Evolutionary conservation across 1,139 yeast species (phyloP).

Genomic region (Yamadazyma diddensiae): DNA sequence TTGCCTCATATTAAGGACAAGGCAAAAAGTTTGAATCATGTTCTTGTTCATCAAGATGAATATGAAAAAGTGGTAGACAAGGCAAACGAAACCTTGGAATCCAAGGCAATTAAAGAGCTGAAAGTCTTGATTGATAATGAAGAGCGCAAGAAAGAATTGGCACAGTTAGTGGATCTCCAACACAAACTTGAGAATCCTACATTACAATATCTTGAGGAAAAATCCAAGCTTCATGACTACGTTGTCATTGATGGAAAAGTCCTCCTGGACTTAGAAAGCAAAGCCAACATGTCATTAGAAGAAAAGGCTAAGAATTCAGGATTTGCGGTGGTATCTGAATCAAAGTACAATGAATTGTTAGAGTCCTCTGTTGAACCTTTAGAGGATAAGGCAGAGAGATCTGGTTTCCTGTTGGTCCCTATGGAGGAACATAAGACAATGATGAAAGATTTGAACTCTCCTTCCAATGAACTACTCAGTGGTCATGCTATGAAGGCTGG

Average conservation of each 20-base stretch:
- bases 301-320: slow-evolving; percentile 24
- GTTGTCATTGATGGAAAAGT: no score
- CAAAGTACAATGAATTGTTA: slow-evolving; percentile 11
- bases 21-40: not conserved
- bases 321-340: slow-evolving; percentile 9
- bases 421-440: slow-evolving; percentile 13
- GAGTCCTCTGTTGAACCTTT: slow-evolving; percentile 16
- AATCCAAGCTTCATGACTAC: no score
- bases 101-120: not conserved
- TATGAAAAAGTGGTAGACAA: not conserved
- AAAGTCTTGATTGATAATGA: not conserved
- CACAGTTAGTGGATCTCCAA: no score
- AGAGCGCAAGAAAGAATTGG: not conserved
- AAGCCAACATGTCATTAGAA: slow-evolving; percentile 10
- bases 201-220: slow-evolving; percentile 16
- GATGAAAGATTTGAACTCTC: slow-evolving; percentile 11
- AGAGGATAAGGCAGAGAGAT: slow-evolving; percentile 19
- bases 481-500: slow-evolving; percentile 18
- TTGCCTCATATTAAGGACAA: no score
- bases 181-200: slow-evolving; percentile 17
- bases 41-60: not conserved
- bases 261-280: no score
- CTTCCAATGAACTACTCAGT: slow-evolving; percentile 22
- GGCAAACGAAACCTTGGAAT: not conserved
- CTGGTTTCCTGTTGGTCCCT: slow-evolving; percentile 16